Evolutionary conservation across 192 early-diverging fungal species (phyloP), one percentile per base, ranked within the genome.

Genomic region (Geranomyces michiganensis): DNA sequence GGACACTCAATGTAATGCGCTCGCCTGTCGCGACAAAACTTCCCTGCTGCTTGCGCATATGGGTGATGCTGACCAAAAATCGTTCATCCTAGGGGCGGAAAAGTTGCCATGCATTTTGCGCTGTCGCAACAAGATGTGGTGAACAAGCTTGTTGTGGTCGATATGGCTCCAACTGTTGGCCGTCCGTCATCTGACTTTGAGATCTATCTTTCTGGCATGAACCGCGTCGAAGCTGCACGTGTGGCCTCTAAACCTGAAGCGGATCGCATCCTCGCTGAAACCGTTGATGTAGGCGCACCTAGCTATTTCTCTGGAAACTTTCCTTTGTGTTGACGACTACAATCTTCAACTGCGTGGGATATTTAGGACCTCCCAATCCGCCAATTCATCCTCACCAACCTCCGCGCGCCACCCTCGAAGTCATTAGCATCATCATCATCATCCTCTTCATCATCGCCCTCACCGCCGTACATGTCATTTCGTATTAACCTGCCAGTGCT

Each of bases 321-420:
- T n/a, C n/a, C n/a, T n/a, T n/a, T n/a, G n/a, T 24, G 24, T 43
- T 14, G 29, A 62, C 14, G 22, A 12, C 14, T 9, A 8, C 36
- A 33, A 24, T 24, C 61, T 8, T 22, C 61, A 47, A 14, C 46
- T 47, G 46, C 12, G 46, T 47, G 7, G 17, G 7, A 0, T 41
- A 47, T 36, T 21, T 62, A 80, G 70, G 71, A 71, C 44, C 47
- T 77, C 4, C 36, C 79, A 0, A 68, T 82, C 53, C 71, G 84
- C 5, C 80, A 80, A 53, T 98, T 98, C 74, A 72, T 98, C 72
- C 79, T 96, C 31, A 98, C 96, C 10, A 98, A 98, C 75, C 84
- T 97, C 72, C 94, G 92, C 66, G 79, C 83, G 66, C 58, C 62
- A 69, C 0, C 62, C 78, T 0, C 68, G 51, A 41, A 41, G 5